Base-by-base conservation (phyloP, 1,139 yeast genomes). In the Kluyveromyces sp. region DNA sequence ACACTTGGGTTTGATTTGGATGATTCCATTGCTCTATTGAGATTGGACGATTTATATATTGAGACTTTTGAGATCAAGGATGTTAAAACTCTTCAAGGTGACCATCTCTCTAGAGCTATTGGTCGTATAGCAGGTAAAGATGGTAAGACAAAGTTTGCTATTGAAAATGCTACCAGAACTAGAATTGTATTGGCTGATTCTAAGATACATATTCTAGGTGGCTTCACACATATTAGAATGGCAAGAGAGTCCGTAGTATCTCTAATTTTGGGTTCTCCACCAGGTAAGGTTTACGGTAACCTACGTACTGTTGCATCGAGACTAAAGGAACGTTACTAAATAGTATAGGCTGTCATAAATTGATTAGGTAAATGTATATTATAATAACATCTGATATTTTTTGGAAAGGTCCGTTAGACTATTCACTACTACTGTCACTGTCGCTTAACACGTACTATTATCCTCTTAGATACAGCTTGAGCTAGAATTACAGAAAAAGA, bases 91-190 rank as follows among this genome's bases (percentile, higher is more conserved):
- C 73, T 92, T 56, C 81, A 81, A 34, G 98, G 98, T 26, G 98
- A 92, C 68, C 98, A 92, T 77, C 76, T 92, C 66, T 83, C 96
- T 42, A 83, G 99, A 74, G 98, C 99, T 25, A 92, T 92, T 65
- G 99, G 98, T 60, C 89, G 99, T 76, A 92, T 92, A 67, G 98
- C 98, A 27, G 99, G 99, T 67, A 94, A 92, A 65, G 99, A 92
- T 64, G 99, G 99, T 63, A 90, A 90, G 70, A 92, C 98, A 52
- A 92, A 92, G 71, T 92, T 90, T 67, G 97, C 98, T 34, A 92
- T 92, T 61, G 99, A 92, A 69, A 92, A 92, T 63, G 97, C 98
- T 27, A 90, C 98, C 32, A 79, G 97, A 71, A 92, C 99, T 10
- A 83, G 99, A 74, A 90, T 92, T 43, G 99, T 92, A 25, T 75